Evolutionary conservation across 2,329 filamentous ascomycete genomes (phyloP), one percentile per base, ranked within the genome.

Genomic region (Paecilomyces formosus): DNA sequence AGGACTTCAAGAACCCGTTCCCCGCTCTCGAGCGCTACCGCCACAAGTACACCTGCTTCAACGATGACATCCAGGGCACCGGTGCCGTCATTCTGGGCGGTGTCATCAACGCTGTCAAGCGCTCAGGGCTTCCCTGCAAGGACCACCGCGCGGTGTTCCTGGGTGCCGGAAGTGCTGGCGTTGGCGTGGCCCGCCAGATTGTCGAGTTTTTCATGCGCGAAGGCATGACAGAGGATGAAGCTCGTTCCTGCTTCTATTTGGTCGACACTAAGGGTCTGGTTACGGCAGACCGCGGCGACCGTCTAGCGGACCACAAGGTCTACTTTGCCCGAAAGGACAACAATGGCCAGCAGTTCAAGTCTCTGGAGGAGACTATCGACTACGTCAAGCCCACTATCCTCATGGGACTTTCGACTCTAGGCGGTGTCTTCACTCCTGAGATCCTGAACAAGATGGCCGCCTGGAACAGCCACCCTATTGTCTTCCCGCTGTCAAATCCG

Each of bases 1-100:
- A 97, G 75, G 94, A 97, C 72, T 97, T 96, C 76, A 96, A 97
- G 81, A 96, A 93, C 70, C 93, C 94, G 53, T 99, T 97, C 84
- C 88, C 89, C 62, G 93, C 95, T 69, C 84, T 97, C 49, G 89
- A 94, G 72, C 86, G 91, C 61, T 97, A 97, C 79, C 88, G 90
- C 66, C 82, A 92, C 72, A 84, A 82, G 64, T 93, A 96, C 81
- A 92, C 90, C 75, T 95, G 90, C 82, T 99, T 99, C 85, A 97
- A 97, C 76, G 94, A 97, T 71, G 93, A 99, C 72, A 94, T 99
- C 71, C 93, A 97, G 80, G 93, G 93, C 65, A 97, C 94, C 66
- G 94, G 94, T 67, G 92, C 93, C 63, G 94, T 99, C 69, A 92
- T 97, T 62, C 84, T 97, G 57, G 93, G 85, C 63, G 93, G 93